Conservation (phyloP, 1,284 basidiomycete genomes). For the Pascua sp. region DNA sequence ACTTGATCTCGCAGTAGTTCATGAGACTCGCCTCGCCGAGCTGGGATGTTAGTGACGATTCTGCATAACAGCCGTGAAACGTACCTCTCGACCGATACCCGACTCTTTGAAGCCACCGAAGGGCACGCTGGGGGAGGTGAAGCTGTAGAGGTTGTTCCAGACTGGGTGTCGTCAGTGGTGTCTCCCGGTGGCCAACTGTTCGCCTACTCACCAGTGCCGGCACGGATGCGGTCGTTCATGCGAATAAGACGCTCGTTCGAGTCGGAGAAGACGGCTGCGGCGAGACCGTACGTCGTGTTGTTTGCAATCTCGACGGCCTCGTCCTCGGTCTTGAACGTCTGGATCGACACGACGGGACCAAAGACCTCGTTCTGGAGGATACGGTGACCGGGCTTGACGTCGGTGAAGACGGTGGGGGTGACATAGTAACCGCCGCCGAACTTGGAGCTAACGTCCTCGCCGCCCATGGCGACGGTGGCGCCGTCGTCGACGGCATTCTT, state of each 20-base stretch:
- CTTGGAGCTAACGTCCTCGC: conserved; percentile 48
- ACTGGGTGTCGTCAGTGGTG: background rate
- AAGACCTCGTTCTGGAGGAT: conserved; percentile 50
- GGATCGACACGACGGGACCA: conserved; percentile 51
- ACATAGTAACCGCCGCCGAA: conserved; percentile 29
- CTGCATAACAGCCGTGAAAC: background rate
- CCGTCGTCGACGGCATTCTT: conserved; percentile 80
- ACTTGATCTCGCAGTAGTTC: conserved; percentile 19
- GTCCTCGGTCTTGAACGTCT: conserved; percentile 48
- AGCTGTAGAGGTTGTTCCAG: conserved; percentile 17
- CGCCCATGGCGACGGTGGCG: conserved; percentile 76
- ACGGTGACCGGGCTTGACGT: conserved; percentile 36
- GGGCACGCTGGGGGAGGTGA: conserved; percentile 7
- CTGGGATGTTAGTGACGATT: conserved; percentile 1
- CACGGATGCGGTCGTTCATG: conserved; percentile 73
- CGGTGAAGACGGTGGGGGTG: conserved; percentile 44
- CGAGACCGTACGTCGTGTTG: conserved; percentile 79
- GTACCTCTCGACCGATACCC: conserved; percentile 20
- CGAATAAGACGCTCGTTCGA: conserved; percentile 82
- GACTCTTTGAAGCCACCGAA: conserved; percentile 25
- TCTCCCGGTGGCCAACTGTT: background rate
- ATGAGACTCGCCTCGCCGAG: conserved; percentile 11
- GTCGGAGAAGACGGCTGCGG: conserved; percentile 79
- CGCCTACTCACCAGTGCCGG: conserved; percentile 62
- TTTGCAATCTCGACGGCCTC: conserved; percentile 68